A percentile compares a stretch with the other conserved stretches of the same genome.
phyloP scores from a whole-genome alignment of 1,284 basidiomycete species.

The Trichosporon sp. region DNA sequence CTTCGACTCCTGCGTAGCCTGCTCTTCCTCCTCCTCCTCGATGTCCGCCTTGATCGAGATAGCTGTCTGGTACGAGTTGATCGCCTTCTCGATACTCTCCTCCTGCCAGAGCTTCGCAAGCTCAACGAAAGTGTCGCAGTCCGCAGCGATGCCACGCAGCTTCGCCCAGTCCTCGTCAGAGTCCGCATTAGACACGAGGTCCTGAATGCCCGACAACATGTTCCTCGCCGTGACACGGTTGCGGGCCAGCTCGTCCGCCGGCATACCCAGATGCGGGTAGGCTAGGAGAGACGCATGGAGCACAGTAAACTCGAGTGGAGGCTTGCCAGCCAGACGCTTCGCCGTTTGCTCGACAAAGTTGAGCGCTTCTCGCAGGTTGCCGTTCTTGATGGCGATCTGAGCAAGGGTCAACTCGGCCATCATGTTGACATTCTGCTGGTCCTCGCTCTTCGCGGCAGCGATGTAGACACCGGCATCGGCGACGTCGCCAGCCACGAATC shows the following conservation, averaged over 20 bases:
- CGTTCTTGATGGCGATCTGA: constrained; percentile 74
- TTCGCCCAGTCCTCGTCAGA: constrained; percentile 45
- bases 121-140: constrained; percentile 77
- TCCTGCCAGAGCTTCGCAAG: constrained; percentile 80
- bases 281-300: constrained; percentile 81
- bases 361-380: constrained; percentile 57
- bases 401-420: constrained; percentile 76
- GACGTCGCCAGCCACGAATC: constrained; percentile 61
- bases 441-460: constrained; percentile 64
- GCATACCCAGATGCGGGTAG: constrained; percentile 69
- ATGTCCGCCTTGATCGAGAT: constrained; percentile 45
- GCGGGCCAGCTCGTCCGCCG: constrained; percentile 61
- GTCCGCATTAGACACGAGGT: constrained; percentile 55
- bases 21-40: constrained; percentile 8
- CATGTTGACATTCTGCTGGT: constrained; percentile 57
- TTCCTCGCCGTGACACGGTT: constrained; percentile 71
- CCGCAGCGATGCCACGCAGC: constrained; percentile 60
- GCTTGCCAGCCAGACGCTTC: constrained; percentile 40
- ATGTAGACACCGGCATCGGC: constrained; percentile 67
- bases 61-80: constrained; percentile 67
- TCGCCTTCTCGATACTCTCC: constrained; percentile 66
- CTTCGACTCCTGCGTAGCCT: constrained; percentile 11
- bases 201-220: constrained; percentile 69
- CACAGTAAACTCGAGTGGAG: constrained; percentile 67
- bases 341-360: constrained; percentile 76